Evolutionary conservation across 257 asterid species (phyloP).

Genomic region (Nicotiana noctiflora): DNA sequence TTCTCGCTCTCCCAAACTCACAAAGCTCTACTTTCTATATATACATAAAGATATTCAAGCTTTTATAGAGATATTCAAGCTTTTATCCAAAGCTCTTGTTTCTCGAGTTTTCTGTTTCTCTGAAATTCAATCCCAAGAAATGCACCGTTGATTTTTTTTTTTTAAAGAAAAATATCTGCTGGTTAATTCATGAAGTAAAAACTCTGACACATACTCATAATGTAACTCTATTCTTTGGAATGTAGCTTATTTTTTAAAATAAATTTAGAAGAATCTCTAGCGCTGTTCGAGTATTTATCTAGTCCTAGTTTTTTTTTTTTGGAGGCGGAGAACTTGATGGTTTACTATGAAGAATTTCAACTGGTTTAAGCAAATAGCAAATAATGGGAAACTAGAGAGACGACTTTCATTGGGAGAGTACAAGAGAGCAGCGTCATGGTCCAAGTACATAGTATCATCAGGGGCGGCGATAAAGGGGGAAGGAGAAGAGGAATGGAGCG

Average conservation of each 20-base stretch:
- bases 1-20: not conserved
- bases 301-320: not conserved
- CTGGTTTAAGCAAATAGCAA: conserved; percentile 73
- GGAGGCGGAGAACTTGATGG: conserved; percentile 2
- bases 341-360: conserved; percentile 43
- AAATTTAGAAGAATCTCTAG: not conserved
- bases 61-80: not conserved
- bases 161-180: not conserved
- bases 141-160: not conserved
- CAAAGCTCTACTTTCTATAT: not conserved
- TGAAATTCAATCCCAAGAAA: not conserved
- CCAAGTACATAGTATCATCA: conserved; percentile 79
- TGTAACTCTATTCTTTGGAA: conserved; percentile 5
- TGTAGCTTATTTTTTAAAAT: not conserved
- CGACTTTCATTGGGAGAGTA: conserved; percentile 90
- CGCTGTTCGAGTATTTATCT: not conserved
- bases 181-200: not conserved
- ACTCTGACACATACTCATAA: not conserved
- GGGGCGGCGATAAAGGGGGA: conserved; percentile 77
- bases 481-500: conserved; percentile 85
- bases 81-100: not conserved
- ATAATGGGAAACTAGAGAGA: conserved; percentile 79
- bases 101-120: not conserved
- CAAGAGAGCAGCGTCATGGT: conserved; percentile 87
- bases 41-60: not conserved